A percentile compares a stretch with the other conserved stretches of the same genome.
Evolutionary conservation across 225 moss, liverwort and hornwort species (phyloP).

Genomic region (Sphagnum contortum): DNA sequence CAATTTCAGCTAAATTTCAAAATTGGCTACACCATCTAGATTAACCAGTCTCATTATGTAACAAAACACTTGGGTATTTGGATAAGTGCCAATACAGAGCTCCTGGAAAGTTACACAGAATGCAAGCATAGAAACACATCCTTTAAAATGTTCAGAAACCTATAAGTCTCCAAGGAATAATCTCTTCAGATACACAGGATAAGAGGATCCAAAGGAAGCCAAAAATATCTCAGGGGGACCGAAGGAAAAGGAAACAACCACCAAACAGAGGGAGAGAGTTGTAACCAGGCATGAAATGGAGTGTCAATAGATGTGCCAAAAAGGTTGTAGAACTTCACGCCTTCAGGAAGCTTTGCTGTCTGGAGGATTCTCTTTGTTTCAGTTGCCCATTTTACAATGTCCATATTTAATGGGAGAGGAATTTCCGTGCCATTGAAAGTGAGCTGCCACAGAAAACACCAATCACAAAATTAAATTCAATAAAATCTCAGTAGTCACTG

Average conservation of each 20-base stretch:
- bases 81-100: too few species aligned
- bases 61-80: too few species aligned
- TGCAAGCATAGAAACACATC: too few species aligned
- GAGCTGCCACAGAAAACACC: slow-evolving; percentile 43
- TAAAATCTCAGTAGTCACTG: not conserved
- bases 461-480: not conserved
- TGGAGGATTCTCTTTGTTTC: slow-evolving; percentile 71
- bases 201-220: too few species aligned
- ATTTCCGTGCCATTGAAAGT: slow-evolving; percentile 49
- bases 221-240: too few species aligned
- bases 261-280: slow-evolving; percentile 2
- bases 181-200: too few species aligned
- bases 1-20: too few species aligned
- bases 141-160: too few species aligned
- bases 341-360: slow-evolving; percentile 67
- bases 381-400: slow-evolving; percentile 69
- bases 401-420: slow-evolving; percentile 76
- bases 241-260: not conserved
- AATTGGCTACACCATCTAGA: too few species aligned
- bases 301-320: slow-evolving; percentile 79
- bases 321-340: slow-evolving; percentile 87
- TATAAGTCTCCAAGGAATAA: too few species aligned
- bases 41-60: too few species aligned
- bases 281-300: slow-evolving; percentile 84
- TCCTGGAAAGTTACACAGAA: too few species aligned